phyloP scores from a whole-genome alignment of 805 yeast species.

The Candida insectalens region DNA sequence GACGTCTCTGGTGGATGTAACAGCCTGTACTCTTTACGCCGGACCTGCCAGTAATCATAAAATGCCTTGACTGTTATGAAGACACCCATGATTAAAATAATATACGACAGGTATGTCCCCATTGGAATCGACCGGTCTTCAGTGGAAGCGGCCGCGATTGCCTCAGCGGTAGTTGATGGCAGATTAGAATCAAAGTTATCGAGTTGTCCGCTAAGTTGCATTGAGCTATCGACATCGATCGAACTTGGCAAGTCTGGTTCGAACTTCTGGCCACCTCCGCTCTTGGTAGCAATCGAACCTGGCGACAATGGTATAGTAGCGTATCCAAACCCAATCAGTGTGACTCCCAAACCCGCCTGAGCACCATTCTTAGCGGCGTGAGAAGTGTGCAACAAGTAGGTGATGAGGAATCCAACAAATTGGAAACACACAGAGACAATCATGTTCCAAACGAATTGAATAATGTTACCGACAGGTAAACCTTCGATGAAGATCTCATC shows the following conservation, averaged over 20 bases:
- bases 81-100: slow-evolving; percentile 58
- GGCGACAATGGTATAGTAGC: slow-evolving; percentile 37
- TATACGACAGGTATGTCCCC: slow-evolving; percentile 49
- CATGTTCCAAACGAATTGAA: slow-evolving; percentile 83
- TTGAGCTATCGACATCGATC: slow-evolving; percentile 30
- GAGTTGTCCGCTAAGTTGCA: slow-evolving; percentile 15
- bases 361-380: slow-evolving; percentile 97
- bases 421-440: slow-evolving; percentile 88
- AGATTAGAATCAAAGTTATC: slow-evolving; percentile 20
- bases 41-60: slow-evolving; percentile 67
- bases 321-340: slow-evolving; percentile 65
- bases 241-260: slow-evolving; percentile 52
- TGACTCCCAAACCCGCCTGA: slow-evolving; percentile 81
- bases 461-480: slow-evolving; percentile 86
- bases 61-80: slow-evolving; percentile 57
- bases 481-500: slow-evolving; percentile 95
- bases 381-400: slow-evolving; percentile 87
- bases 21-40: slow-evolving; percentile 46
- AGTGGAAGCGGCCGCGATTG: slow-evolving; percentile 1
- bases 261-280: slow-evolving; percentile 25
- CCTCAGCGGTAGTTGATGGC: slow-evolving; percentile 6
- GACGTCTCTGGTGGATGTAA: neutral
- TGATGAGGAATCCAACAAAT: slow-evolving; percentile 83
- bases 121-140: slow-evolving; percentile 8
- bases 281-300: slow-evolving; percentile 8